phyloP scores from a whole-genome alignment of 2,329 filamentous ascomycete genomes.

The Calonectria naviculata region DNA sequence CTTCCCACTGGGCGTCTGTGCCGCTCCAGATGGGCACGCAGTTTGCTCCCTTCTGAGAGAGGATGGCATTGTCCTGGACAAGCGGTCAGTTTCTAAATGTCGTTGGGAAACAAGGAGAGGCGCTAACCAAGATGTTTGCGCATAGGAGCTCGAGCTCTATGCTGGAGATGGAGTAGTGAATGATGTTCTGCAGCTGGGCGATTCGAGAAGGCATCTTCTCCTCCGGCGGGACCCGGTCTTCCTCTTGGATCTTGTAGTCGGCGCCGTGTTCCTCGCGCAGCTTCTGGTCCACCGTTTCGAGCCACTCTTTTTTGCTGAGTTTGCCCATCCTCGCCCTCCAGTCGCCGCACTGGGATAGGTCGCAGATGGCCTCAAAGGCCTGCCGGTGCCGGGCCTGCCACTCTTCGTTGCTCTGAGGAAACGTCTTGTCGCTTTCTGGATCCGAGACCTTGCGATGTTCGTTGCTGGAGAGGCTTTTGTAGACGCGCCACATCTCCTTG shows the following conservation, averaged over 20 bases:
- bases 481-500: background rate
- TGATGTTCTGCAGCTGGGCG: constrained; percentile 35
- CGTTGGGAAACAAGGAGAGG: accelerated
- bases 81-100: background rate
- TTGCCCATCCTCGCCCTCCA: constrained; percentile 36
- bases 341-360: constrained; percentile 26
- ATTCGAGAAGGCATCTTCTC: constrained; percentile 23
- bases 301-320: constrained; percentile 19
- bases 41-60: constrained; percentile 31
- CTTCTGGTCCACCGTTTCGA: background rate
- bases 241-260: constrained; percentile 17
- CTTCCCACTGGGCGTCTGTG: constrained; percentile 37
- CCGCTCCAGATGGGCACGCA: constrained; percentile 35
- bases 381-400: constrained; percentile 19
- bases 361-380: constrained; percentile 34
- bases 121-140: constrained; percentile 30
- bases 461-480: constrained; percentile 8
- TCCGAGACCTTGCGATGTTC: background rate
- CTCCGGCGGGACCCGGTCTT: constrained; percentile 21
- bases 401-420: constrained; percentile 5
- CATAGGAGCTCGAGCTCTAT: constrained; percentile 36
- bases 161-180: constrained; percentile 29
- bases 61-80: constrained; percentile 26
- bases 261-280: background rate
- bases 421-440: constrained; percentile 17